Evolutionary conservation across 305 asterid genomes (phyloP), one percentile per base, ranked within the genome.

Genomic region (Fraxinus dipetala): DNA sequence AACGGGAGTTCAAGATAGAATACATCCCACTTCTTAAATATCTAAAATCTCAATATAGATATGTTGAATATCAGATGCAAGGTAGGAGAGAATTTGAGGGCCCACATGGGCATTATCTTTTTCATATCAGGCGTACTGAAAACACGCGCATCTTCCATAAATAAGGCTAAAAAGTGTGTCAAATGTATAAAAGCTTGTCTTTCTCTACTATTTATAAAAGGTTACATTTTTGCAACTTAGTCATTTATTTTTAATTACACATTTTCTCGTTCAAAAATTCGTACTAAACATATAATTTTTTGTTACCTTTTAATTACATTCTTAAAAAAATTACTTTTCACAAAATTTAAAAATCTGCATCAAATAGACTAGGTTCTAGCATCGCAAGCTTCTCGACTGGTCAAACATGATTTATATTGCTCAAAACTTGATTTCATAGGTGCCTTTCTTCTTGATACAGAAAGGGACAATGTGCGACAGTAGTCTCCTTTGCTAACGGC

Each of bases 81-180:
- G 80, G 86, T 78, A 85, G 76, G 81, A 78, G 85, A 81, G 85
- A 72, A 83, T 81, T 40, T 16, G 81, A 56, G 87, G 87, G 78
- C 78, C 83, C 65, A 80, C 86, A 63, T 16, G 14, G 26, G 75
- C 75, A 45, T 56, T 78, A 63, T 51, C n/a, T 76, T 76, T 80
- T 78, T 48, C 84, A 43, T 22, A n/a, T 45, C 77, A n/a, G 7
- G 74, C 89, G 82, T 81, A 20, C 87, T 36, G 79, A 59, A 70
- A 69, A 80, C 84, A 87, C 89, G 80, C 88, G 88, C 90, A 70
- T 63, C 85, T 78, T 83, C 83, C 56, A 78, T 14, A 82, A 65
- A 54, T 30, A 69, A 5, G 20, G 59, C 6, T 48, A 43, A 43
- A 11, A 2, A 8, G 2, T 5, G 35, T 4, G 36, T 4, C 36